These are phyloP conservation scores for Themeda triandra DNA, from an alignment of 176 grass and related monocot species.

Conservation along the genomic window DNA sequence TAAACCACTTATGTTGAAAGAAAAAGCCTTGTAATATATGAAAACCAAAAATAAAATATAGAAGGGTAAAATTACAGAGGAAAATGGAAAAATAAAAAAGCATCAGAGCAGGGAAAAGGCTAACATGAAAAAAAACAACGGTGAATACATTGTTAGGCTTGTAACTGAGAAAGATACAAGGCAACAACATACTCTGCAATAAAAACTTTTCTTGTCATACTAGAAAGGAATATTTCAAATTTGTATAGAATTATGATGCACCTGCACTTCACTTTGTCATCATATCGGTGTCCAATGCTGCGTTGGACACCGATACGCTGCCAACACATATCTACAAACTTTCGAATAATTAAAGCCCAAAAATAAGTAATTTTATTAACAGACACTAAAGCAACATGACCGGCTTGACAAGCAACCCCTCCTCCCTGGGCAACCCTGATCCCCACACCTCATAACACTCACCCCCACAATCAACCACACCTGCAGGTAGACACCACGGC, in stretches of 20 bases:
- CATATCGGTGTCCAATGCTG: background rate
- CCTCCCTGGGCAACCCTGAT: background rate
- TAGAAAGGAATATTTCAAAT: background rate
- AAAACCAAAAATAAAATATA: background rate
- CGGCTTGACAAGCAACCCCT: background rate
- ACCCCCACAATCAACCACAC: background rate
- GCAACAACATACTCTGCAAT: background rate
- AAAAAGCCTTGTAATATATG: slow-evolving; percentile 1
- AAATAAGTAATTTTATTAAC: background rate
- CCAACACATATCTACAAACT: background rate
- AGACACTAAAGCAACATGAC: background rate
- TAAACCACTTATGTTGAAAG: slow-evolving; percentile 15
- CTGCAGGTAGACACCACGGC: no score
- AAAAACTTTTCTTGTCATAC: background rate
- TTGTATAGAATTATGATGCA: background rate
- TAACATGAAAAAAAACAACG: background rate
- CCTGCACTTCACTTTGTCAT: background rate
- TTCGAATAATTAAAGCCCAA: background rate
- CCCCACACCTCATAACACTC: background rate
- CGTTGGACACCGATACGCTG: background rate
- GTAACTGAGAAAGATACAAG: background rate
- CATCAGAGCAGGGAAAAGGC: slow-evolving; percentile 2
- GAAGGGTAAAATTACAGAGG: background rate
- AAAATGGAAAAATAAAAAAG: slow-evolving; percentile 16
- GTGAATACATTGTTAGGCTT: background rate